Evolutionary conservation across 495 filamentous ascomycete species (phyloP), one percentile per base, ranked within the genome.

Genomic region (Aspergillus nidulans): DNA sequence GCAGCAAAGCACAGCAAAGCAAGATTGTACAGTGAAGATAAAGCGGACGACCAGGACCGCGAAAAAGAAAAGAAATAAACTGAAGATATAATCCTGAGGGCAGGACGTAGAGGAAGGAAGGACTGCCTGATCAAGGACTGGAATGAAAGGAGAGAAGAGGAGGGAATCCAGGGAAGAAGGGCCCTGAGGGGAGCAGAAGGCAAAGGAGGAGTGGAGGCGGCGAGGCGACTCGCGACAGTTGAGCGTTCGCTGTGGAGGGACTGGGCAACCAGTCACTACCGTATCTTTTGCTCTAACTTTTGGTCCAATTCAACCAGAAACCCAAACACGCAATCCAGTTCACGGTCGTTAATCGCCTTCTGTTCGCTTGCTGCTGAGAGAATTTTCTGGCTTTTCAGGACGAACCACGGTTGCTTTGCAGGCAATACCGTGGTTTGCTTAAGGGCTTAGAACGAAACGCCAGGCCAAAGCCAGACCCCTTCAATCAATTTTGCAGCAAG

Each of bases 41-140:
- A 57, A 59, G 67, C 69, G 66, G 59, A 69, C 69, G 69, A 68
- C 68, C 67, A 73, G 71, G 69, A 70, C 60, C 69, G 68, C 68
- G 58, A 47, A 54, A 57, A 53, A 59, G 50, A 57, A 52, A 49
- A 56, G 60, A 50, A 62, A 58, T 20, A 19, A 43, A 20, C n/a
- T 20, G 13, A 69, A 50, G 58, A 59, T n/a, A 62, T 62, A 66
- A 58, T 19, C 46, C 46, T 15, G 53, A 51, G 55, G 32, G 25
- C 62, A 69, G 66, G 65, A 59, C 69, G 57, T 49, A 57, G 56
- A 49, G 67, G 65, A 70, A 59, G 47, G 55, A 62, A 46, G 69
- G 69, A 64, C 65, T 63, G 73, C 64, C 70, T 74, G 74, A 67
- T 66, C 64, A 56, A 72, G 73, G 73, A 68, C 65, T 63, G 61